Evolutionary conservation across 1,284 basidiomycete genomes (phyloP).

Genomic region (Paramarasmius palmivorus): DNA sequence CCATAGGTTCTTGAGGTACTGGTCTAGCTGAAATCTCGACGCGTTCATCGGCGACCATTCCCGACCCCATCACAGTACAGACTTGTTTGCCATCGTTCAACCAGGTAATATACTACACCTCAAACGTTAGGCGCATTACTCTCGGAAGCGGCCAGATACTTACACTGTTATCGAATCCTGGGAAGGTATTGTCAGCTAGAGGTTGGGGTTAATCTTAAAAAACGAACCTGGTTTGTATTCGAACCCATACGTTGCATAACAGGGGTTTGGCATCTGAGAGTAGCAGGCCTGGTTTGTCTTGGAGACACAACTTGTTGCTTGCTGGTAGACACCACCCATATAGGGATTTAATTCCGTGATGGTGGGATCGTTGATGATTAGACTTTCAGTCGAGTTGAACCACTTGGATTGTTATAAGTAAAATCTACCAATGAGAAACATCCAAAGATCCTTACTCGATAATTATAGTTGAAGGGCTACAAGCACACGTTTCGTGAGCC

Average conservation of each 20-base stretch:
- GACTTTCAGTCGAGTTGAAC: slow-evolving; percentile 9
- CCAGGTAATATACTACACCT: slow-evolving; percentile 68
- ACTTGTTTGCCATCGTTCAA: slow-evolving; percentile 53
- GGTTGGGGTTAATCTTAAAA: not conserved
- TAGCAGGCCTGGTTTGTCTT: not conserved
- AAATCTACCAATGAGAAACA: too few relatives aligned
- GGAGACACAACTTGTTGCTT: slow-evolving; percentile 8
- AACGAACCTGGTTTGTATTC: slow-evolving; percentile 12
- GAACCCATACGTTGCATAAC: slow-evolving; percentile 10
- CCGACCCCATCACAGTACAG: slow-evolving; percentile 68
- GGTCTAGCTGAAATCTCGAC: slow-evolving; percentile 62
- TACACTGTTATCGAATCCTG: slow-evolving; percentile 5
- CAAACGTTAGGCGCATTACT: not conserved
- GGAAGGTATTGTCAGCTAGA: not conserved
- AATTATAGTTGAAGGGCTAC: slow-evolving; percentile 13
- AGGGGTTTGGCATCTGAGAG: not conserved
- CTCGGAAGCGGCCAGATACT: not conserved
- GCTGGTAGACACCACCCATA: slow-evolving; percentile 11
- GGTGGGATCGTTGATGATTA: slow-evolving; percentile 8
- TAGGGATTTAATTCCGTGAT: slow-evolving; percentile 7
- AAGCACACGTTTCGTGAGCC: not conserved
- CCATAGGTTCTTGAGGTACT: slow-evolving; percentile 75
- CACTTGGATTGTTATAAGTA: too few relatives aligned
- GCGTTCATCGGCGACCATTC: slow-evolving; percentile 57
- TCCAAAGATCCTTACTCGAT: too few relatives aligned